Conservation (phyloP, 495 filamentous ascomycete genomes). For the Neurospora pannonica region DNA sequence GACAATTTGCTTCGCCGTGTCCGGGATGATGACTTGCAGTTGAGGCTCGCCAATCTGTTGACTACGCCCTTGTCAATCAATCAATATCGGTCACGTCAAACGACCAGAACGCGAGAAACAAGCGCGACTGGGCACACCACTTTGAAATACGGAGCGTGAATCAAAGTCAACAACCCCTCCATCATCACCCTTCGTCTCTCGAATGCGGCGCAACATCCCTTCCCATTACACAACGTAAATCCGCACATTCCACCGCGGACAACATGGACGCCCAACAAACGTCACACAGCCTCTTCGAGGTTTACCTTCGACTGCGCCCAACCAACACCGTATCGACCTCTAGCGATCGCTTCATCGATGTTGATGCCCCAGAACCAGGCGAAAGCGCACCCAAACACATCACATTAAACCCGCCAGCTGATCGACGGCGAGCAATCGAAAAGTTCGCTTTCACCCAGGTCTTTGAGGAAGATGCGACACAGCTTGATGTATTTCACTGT, state of each 20-base stretch:
- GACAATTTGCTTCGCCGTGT: neutral
- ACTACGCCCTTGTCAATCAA: neutral
- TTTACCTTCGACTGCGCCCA: conserved; percentile 83
- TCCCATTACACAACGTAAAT: neutral
- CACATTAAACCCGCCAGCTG: conserved; percentile 74
- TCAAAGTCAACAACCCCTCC: neutral
- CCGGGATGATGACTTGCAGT: neutral
- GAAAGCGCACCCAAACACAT: conserved; percentile 61
- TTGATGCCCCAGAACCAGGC: conserved; percentile 51
- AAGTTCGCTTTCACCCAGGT: conserved; percentile 91
- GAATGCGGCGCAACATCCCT: neutral
- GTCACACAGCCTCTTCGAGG: conserved; percentile 63
- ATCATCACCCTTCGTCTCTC: neutral
- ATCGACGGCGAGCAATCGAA: conserved; percentile 79
- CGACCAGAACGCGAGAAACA: neutral
- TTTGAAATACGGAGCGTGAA: neutral
- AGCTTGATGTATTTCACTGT: conserved; percentile 81
- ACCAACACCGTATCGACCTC: conserved; percentile 5
- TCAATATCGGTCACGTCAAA: neutral
- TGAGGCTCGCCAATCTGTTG: neutral
- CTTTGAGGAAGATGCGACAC: conserved; percentile 75
- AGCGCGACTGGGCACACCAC: neutral
- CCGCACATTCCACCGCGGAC: neutral
- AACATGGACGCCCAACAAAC: neutral
- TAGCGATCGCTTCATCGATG: conserved; percentile 64